Base-by-base conservation (phyloP, 768 basidiomycete species). In the Asterophora lycoperdoides region DNA sequence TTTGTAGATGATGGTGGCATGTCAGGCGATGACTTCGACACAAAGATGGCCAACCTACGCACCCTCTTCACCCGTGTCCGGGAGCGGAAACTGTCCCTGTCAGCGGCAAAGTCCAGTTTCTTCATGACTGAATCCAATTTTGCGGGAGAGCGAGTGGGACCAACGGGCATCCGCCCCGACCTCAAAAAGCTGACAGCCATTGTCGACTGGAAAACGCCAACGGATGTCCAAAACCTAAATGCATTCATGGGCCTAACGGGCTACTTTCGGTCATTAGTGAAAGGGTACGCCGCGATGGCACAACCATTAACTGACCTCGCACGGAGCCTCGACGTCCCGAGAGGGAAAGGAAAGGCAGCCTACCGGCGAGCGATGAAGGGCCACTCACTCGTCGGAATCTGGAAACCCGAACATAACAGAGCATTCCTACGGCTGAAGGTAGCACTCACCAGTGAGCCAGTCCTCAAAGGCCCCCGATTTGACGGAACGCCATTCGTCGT, bases 1-100 rank as follows among this genome's bases (percentile, higher is more conserved):
- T 73, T 71, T n/a, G 68, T 76, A 0, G 70, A 76, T 36, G 68
- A 76, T 42, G 62, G 69, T 0, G 68, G 60, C 0, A 41, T 62
- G 9, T 62, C 65, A 14, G 65, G 52, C 0, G 61, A 74, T 54
- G 47, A 41, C 0, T 72, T 74, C 44, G 54, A 64, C 1, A 56
- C 54, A 17, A 54, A 56, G 23, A 1, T 47, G 10, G 18, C 7
- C 5, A 53, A 61, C 0, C 40, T 73, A 11, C 23, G 53, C 0
- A 17, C 30, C 0, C 41, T 73, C 5, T 56, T 76, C 9, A 35
- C 33, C 2, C 40, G 66, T 1, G 54, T 67, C 10, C 49, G 70
- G 7, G 30, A 40, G 38, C 32, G 32, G 46, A 30, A 40, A 8
- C 30, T 47, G 8, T 47, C 46, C 20, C 37, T 47, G 5, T 47